These are phyloP conservation scores for Schizosaccharomyces japonicus DNA, from an alignment of 805 yeast species.

Conservation along the genomic window DNA sequence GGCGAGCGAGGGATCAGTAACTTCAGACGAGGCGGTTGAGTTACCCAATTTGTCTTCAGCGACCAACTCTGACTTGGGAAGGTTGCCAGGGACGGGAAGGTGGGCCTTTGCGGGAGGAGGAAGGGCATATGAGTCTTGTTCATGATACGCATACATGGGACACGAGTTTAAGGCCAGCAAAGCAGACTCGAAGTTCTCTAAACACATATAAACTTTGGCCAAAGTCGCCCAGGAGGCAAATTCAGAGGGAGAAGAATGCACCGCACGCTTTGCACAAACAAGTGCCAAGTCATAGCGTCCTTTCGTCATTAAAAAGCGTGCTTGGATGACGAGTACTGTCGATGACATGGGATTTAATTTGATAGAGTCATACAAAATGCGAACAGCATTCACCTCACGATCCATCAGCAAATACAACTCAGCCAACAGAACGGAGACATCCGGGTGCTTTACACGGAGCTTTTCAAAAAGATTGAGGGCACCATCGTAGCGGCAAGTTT, in stretches of 20 bases:
- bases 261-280: constrained; percentile 33
- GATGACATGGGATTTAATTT: constrained; percentile 29
- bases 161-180: constrained; percentile 46
- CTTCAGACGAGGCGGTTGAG: constrained; percentile 11
- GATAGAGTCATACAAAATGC: constrained; percentile 21
- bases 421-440: constrained; percentile 27
- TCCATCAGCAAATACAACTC: constrained; percentile 15
- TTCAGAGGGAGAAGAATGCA: constrained; percentile 49
- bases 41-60: constrained; percentile 17
- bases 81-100: constrained; percentile 30
- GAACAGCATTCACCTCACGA: constrained; percentile 27
- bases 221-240: constrained; percentile 49
- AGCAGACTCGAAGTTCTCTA: constrained; percentile 31
- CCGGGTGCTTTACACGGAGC: constrained; percentile 28
- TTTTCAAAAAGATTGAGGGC: constrained; percentile 37
- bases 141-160: constrained; percentile 35
- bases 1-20: constrained; percentile 23
- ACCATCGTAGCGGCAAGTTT: constrained; percentile 39
- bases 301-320: constrained; percentile 35
- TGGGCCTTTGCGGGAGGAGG: constrained; percentile 23
- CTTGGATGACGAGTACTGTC: constrained; percentile 35
- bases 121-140: constrained; percentile 24
- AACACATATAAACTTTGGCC: constrained; percentile 34
- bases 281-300: constrained; percentile 32
- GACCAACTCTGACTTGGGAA: constrained; percentile 11